Evolutionary conservation across 768 basidiomycete genomes (phyloP).

Genomic region (Collybiopsis luxurians): DNA sequence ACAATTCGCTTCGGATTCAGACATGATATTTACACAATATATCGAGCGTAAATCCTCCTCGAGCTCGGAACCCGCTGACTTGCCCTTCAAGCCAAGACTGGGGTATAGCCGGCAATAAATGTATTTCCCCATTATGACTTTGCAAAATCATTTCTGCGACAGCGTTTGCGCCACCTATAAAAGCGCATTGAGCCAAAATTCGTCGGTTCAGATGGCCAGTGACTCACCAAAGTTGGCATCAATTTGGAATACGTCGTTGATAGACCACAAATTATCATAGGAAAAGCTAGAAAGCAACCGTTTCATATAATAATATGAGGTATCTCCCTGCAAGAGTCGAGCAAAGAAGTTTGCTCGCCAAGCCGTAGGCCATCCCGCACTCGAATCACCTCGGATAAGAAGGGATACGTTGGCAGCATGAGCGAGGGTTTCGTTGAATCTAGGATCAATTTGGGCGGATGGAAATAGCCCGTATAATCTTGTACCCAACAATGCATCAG

Average conservation of each 20-base stretch:
- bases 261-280: slow-evolving; percentile 9
- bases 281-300: slow-evolving; percentile 1
- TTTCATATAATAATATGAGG: slow-evolving; percentile 10
- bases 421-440: slow-evolving; percentile 12
- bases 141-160: slow-evolving; percentile 14
- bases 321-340: slow-evolving; percentile 10
- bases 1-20: too few species aligned
- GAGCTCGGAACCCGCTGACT: slow-evolving; percentile 8
- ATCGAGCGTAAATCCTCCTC: slow-evolving; percentile 11
- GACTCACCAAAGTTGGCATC: slow-evolving; percentile 4
- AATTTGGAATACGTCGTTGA: slow-evolving; percentile 5
- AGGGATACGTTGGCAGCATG: slow-evolving; percentile 13
- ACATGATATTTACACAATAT: too few species aligned
- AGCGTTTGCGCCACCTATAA: slow-evolving; percentile 2
- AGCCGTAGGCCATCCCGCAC: slow-evolving; percentile 14
- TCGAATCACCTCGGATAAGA: slow-evolving; percentile 12
- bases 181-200: neutral
- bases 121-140: slow-evolving; percentile 14
- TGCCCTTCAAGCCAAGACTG: slow-evolving; percentile 3
- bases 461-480: slow-evolving; percentile 13
- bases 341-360: slow-evolving; percentile 16
- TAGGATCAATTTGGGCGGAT: slow-evolving; percentile 12
- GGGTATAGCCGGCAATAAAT: slow-evolving; percentile 14
- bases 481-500: too few species aligned
- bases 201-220: neutral